phyloP scores from a whole-genome alignment of 371 early-diverging fungal genomes.

The Mucor mucedo region DNA sequence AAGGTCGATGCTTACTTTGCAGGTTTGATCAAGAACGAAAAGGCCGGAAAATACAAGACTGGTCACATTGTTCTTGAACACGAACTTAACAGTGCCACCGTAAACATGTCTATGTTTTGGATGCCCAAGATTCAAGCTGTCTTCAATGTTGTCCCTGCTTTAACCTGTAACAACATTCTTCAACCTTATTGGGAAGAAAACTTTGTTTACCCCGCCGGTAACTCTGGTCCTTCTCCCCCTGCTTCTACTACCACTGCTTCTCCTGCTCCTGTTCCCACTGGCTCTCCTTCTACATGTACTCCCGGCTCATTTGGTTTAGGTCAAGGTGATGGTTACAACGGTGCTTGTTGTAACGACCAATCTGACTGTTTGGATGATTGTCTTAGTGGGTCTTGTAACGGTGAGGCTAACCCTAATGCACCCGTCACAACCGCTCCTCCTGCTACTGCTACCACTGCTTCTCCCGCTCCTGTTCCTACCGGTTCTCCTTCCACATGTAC shows the following conservation, averaged over 20 bases:
- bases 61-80: conserved; percentile 63
- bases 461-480: conserved; percentile 1
- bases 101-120: conserved; percentile 55
- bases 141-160: conserved; percentile 50
- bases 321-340: conserved; percentile 21
- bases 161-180: conserved; percentile 52
- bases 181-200: conserved; percentile 57
- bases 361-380: conserved; percentile 23
- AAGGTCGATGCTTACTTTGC: conserved; percentile 46
- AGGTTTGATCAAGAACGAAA: conserved; percentile 43
- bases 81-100: conserved; percentile 53
- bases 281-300: background rate
- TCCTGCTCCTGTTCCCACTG: conserved; percentile 5
- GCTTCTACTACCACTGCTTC: conserved; percentile 1
- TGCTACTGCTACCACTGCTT: background rate
- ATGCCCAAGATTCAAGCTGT: conserved; percentile 44
- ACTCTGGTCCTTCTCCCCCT: background rate
- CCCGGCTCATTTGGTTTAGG: conserved; percentile 6
- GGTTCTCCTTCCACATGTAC: conserved; percentile 11
- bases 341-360: conserved; percentile 23
- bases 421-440: background rate
- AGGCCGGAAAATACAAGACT: conserved; percentile 36
- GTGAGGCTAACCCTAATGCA: background rate
- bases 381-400: conserved; percentile 10
- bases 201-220: conserved; percentile 17